Conservation (phyloP, 139 green algal genomes). For the Chlorella sorokiniana region DNA sequence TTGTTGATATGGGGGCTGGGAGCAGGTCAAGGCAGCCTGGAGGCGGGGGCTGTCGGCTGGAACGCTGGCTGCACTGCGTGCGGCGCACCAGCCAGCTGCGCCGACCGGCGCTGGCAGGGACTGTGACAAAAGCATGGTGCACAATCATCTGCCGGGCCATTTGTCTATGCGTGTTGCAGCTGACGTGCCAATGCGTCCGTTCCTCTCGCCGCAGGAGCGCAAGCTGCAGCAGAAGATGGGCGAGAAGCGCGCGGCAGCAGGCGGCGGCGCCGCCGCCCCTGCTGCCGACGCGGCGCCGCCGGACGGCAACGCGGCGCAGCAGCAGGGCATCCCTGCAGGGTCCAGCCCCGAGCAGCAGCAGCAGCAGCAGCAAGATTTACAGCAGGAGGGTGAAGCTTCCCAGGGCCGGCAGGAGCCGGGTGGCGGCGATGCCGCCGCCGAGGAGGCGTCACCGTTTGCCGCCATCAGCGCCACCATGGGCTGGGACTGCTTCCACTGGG, state of each 20-base stretch:
- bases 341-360: too few relatives aligned
- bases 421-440: not conserved
- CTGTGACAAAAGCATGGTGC: not conserved
- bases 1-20: not conserved
- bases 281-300: not conserved
- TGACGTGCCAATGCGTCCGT: not conserved
- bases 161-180: not conserved
- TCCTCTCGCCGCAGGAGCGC: slow-evolving; percentile 11
- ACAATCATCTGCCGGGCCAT: not conserved
- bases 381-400: slow-evolving; percentile 22
- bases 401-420: not conserved
- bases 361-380: not conserved
- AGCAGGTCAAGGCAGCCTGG: too few relatives aligned
- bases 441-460: slow-evolving; percentile 66
- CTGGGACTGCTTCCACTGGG: slow-evolving; percentile 76
- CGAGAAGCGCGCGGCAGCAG: too few relatives aligned
- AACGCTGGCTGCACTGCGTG: too few relatives aligned
- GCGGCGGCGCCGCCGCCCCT: not conserved
- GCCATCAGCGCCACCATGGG: slow-evolving; percentile 74
- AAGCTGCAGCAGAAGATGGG: slow-evolving; percentile 15
- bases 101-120: too few relatives aligned
- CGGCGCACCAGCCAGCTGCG: too few relatives aligned
- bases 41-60: too few relatives aligned
- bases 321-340: not conserved
- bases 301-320: not conserved